Conservation (phyloP, 371 early-diverging fungal genomes). For the Mortierella sp. region DNA sequence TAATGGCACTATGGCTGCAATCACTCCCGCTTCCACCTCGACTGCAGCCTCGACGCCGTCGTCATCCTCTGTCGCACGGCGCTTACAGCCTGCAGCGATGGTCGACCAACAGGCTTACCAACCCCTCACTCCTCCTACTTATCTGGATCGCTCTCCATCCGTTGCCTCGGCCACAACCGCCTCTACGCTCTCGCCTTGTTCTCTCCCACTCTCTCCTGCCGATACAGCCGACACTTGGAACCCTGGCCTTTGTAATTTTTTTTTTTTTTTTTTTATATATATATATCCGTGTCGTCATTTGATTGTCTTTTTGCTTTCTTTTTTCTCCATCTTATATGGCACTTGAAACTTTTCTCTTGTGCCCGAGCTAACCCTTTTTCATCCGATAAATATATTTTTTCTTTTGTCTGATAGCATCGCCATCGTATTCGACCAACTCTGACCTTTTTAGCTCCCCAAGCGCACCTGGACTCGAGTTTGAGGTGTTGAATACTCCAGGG, state of each 20-base stretch:
- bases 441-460: slow-evolving; percentile 39
- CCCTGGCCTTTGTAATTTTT: slow-evolving; percentile 42
- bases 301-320: not conserved
- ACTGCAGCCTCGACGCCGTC: not conserved
- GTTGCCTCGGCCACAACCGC: slow-evolving; percentile 18
- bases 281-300: not conserved
- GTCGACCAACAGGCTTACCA: slow-evolving; percentile 19
- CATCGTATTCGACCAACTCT: slow-evolving; percentile 34
- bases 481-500: slow-evolving; percentile 27
- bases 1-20: slow-evolving; percentile 35
- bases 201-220: slow-evolving; percentile 43
- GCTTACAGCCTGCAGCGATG: slow-evolving; percentile 18
- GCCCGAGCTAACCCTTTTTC: not conserved
- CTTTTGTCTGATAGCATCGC: slow-evolving; percentile 21
- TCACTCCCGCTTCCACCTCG: slow-evolving; percentile 21
- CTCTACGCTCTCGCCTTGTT: slow-evolving; percentile 39
- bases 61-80: not conserved
- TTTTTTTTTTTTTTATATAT: not conserved
- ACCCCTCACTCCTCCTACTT: slow-evolving; percentile 51
- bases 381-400: not conserved
- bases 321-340: not conserved
- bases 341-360: not conserved
- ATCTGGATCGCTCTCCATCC: slow-evolving; percentile 42
- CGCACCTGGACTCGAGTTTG: slow-evolving; percentile 36
- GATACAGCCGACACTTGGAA: slow-evolving; percentile 47